These are phyloP conservation scores for slime mould (Dictyostelium discoideum) DNA, from an alignment of 78 protist species.

Conservation along the genomic window dicty_2.7 NC_007090.3:4519001-4519500, in stretches of 20 bases:
- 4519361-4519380: neutral
- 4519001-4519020: slow-evolving; percentile 24
- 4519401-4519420: too few relatives aligned
- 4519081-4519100: slow-evolving; percentile 2
- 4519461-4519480: too few relatives aligned
- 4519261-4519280: slow-evolving; percentile 18
- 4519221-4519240: neutral
- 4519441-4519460: too few relatives aligned
- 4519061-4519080: slow-evolving; percentile 4
- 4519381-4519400: neutral
- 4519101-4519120: neutral
- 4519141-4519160: slow-evolving; percentile 71
- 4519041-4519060: slow-evolving; percentile 8
- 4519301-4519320: slow-evolving; percentile 28
- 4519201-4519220: slow-evolving; percentile 40
- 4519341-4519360: neutral
- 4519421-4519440: too few relatives aligned
- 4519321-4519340: slow-evolving; percentile 61
- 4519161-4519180: neutral
- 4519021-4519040: slow-evolving; percentile 42
- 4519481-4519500: too few relatives aligned
- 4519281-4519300: slow-evolving; percentile 33
- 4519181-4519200: slow-evolving; percentile 63
- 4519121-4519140: slow-evolving; percentile 11
- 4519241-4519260: neutral